These are phyloP conservation scores for Hypoxylon rubiginosum DNA, from an alignment of 2,329 filamentous ascomycete genomes.

Conservation along the genomic window DNA sequence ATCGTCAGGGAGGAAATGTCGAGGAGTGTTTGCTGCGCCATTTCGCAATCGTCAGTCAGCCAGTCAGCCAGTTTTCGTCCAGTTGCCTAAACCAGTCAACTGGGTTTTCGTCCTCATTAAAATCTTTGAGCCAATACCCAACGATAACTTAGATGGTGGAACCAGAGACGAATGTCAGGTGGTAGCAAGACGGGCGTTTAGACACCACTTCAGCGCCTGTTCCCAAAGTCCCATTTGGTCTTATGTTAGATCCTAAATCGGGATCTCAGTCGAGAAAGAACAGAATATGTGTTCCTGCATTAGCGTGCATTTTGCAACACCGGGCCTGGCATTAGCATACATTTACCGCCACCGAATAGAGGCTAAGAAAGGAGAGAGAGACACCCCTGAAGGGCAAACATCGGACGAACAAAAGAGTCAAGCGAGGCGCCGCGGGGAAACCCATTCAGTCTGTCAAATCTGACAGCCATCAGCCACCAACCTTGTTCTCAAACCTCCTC, in stretches of 20 bases:
- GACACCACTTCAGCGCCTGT: constrained; percentile 15
- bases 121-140: constrained; percentile 21
- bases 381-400: constrained; percentile 33
- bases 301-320: constrained; percentile 42
- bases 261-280: constrained; percentile 5
- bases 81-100: constrained; percentile 32
- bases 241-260: constrained; percentile 14
- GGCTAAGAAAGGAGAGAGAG: constrained; percentile 15
- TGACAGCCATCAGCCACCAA: background rate
- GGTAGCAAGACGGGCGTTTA: constrained; percentile 28
- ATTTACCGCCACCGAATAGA: constrained; percentile 31
- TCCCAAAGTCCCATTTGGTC: background rate
- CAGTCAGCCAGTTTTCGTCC: background rate
- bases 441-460: background rate
- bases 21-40: constrained; percentile 32
- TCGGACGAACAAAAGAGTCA: constrained; percentile 27
- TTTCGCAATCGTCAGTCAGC: constrained; percentile 8
- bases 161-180: constrained; percentile 19
- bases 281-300: constrained; percentile 50
- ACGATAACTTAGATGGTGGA: constrained; percentile 16
- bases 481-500: too few relatives aligned
- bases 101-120: constrained; percentile 21
- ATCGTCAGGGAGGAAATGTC: constrained; percentile 39
- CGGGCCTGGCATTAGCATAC: constrained; percentile 31
- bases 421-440: constrained; percentile 36